Conservation (phyloP, 2,329 filamentous ascomycete species). For the Hymenoscyphus albidus region DNA sequence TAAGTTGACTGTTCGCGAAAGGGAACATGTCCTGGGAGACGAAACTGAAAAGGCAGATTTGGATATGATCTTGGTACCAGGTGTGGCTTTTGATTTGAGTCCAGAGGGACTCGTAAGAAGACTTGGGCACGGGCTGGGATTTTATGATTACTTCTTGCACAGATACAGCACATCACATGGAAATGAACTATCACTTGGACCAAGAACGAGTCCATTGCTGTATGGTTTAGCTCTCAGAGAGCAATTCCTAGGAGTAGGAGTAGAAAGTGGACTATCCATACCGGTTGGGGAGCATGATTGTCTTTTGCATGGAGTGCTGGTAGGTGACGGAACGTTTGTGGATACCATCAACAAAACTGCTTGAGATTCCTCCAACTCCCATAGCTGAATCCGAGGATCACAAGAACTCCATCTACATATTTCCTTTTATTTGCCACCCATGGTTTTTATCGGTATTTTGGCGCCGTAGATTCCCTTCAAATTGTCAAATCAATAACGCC, state of each 20-base stretch:
- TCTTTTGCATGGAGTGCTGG: conserved; percentile 71
- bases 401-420: conserved; percentile 14
- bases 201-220: conserved; percentile 55
- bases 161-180: conserved; percentile 51
- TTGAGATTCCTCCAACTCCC: conserved; percentile 11
- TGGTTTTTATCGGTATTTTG: conserved; percentile 21
- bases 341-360: conserved; percentile 26
- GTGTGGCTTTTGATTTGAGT: conserved; percentile 78
- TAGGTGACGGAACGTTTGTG: conserved; percentile 64
- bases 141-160: conserved; percentile 91
- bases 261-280: conserved; percentile 56
- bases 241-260: conserved; percentile 63
- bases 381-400: conserved; percentile 16
- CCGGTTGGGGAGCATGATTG: conserved; percentile 75
- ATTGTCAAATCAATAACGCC: conserved; percentile 26
- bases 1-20: conserved; percentile 56
- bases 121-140: conserved; percentile 91
- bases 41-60: conserved; percentile 48
- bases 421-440: conserved; percentile 9
- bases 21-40: conserved; percentile 71
- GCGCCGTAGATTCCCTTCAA: conserved; percentile 10
- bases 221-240: conserved; percentile 82
- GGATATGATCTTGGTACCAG: conserved; percentile 87
- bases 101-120: conserved; percentile 58
- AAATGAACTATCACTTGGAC: conserved; percentile 45